Percentiles rank a stretch among this genome's conserved stretches.
These are phyloP conservation scores for Neltuma alba DNA, from an alignment of 306 rosid species.

Conservation along the genomic window DNA sequence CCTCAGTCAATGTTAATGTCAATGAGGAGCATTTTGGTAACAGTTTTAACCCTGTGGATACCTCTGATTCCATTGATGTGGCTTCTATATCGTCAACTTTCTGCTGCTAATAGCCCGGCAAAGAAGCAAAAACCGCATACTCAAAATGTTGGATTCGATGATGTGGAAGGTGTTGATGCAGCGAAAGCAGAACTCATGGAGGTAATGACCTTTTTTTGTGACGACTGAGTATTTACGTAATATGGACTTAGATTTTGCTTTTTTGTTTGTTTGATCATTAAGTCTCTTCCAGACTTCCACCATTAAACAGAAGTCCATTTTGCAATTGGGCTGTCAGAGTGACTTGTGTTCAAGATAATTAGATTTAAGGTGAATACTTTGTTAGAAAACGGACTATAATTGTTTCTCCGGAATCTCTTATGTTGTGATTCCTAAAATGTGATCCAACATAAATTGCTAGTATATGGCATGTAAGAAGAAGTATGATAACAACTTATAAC, in stretches of 20 bases:
- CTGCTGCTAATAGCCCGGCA: slow-evolving; percentile 88
- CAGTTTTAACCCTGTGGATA: slow-evolving; percentile 83
- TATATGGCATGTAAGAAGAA: slow-evolving; percentile 7
- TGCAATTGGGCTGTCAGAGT: neutral
- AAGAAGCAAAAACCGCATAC: slow-evolving; percentile 67
- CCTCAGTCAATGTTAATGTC: slow-evolving; percentile 82
- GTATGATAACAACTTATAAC: neutral
- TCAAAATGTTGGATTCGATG: slow-evolving; percentile 84
- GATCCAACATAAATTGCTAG: neutral
- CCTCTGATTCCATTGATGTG: slow-evolving; percentile 96
- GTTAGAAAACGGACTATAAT: neutral
- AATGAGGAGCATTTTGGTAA: slow-evolving; percentile 78
- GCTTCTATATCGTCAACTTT: slow-evolving; percentile 92
- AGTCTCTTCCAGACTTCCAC: neutral
- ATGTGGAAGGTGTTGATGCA: slow-evolving; percentile 93
- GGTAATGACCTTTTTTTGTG: slow-evolving; percentile 51
- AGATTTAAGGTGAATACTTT: neutral
- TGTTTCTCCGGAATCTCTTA: neutral
- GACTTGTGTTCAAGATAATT: slow-evolving; percentile 6
- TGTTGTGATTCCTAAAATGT: neutral
- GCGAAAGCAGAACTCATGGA: slow-evolving; percentile 96
- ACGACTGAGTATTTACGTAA: slow-evolving; percentile 7
- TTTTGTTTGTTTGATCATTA: slow-evolving; percentile 18
- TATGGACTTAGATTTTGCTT: slow-evolving; percentile 14
- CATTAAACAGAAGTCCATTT: neutral